These are phyloP conservation scores for Fusarium sp. DNA, from an alignment of 2,329 filamentous ascomycete genomes.

Conservation along the genomic window DNA sequence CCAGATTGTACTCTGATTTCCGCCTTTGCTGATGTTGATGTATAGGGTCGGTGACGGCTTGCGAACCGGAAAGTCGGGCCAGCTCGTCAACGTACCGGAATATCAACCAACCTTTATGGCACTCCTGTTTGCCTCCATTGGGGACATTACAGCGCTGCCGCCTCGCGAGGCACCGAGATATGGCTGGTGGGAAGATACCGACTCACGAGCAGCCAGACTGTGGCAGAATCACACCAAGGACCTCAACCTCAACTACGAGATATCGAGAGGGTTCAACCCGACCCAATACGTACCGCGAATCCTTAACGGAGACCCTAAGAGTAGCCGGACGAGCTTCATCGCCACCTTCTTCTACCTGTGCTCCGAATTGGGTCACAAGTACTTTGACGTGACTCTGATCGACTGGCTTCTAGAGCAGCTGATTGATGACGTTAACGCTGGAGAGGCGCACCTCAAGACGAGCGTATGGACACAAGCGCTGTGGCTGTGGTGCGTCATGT, in stretches of 20 bases:
- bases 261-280: constrained; percentile 50
- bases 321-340: constrained; percentile 59
- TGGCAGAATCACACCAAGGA: constrained; percentile 53
- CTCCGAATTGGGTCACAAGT: constrained; percentile 56
- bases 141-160: constrained; percentile 52
- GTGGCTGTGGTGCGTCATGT: constrained; percentile 61
- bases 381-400: constrained; percentile 57
- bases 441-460: constrained; percentile 54
- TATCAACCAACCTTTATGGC: constrained; percentile 60
- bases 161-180: constrained; percentile 51
- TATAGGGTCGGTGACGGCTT: constrained; percentile 56
- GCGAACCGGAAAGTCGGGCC: constrained; percentile 53
- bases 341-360: constrained; percentile 61
- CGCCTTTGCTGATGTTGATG: constrained; percentile 20
- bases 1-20: neutral
- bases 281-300: constrained; percentile 50
- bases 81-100: constrained; percentile 55
- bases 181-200: constrained; percentile 52
- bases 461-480: constrained; percentile 57
- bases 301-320: constrained; percentile 51
- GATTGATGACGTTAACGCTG: constrained; percentile 57
- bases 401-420: constrained; percentile 61
- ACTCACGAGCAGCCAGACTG: constrained; percentile 51
- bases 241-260: constrained; percentile 53
- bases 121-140: constrained; percentile 58